Evolutionary conservation across 1,139 yeast species (phyloP), one percentile per base, ranked within the genome.

Genomic region (Geotrichum cucujoidarum): DNA sequence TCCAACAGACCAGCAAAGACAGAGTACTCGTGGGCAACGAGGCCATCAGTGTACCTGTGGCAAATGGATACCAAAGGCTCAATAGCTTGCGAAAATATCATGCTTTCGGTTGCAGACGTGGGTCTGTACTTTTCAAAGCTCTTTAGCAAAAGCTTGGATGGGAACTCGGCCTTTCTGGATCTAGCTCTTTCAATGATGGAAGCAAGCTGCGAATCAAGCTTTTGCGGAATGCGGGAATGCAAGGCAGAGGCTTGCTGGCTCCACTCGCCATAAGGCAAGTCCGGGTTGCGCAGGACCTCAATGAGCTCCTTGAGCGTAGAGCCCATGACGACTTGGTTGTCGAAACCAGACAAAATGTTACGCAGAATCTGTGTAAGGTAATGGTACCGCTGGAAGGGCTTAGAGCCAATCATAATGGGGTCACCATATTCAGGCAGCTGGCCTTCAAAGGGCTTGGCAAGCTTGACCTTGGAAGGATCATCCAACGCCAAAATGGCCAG

Each of bases 381-480:
- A 53, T 75, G 73, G 72, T 81, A 90, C 59, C 78, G 78, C 69
- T 90, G 88, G 52, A 80, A 83, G 48, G 95, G 85, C 69, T 87
- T 90, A 50, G 84, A 77, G 60, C 98, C 97, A 63, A 76, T 78
- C 54, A 88, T 75, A 53, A 73, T 77, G 55, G 97, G 95, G 31
- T 85, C 76, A 49, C 97, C 97, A 58, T 82, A 72, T 30, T 82
- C 88, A 16, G 97, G 97, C 57, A 94, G 74, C 61, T 95, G 89
- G 45, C 97, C 97, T 67, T 89, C 96, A 62, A 78, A 92, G 43
- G 97, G 96, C 65, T 83, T 73, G 43, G 99, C 98, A 63, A 90
- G 98, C 68, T 92, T 92, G 49, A 92, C 98, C 71, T 88, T 89
- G 8, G 95, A 82, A 53, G 98, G 97, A 66, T 92, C 98, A 65